Evolutionary conservation across 192 early-diverging fungal species (phyloP).

Genomic region (Gorgonomyces haynaldii): DNA sequence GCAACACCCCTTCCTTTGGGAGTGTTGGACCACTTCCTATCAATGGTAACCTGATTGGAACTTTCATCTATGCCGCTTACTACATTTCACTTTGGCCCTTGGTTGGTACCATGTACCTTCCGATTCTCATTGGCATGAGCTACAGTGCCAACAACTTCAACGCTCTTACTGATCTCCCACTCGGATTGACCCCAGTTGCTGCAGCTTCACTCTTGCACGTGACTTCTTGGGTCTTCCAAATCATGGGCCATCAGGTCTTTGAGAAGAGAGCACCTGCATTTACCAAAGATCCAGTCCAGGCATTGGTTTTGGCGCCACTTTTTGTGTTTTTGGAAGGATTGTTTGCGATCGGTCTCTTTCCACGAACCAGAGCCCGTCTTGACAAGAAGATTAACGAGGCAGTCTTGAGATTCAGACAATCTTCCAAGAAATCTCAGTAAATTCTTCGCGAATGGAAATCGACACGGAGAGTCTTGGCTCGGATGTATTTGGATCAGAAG

Average conservation of each 20-base stretch:
- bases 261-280: conserved; percentile 83
- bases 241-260: conserved; percentile 24
- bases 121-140: conserved; percentile 29
- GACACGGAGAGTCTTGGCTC: too few species aligned
- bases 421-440: conserved; percentile 10
- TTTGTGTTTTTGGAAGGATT: conserved; percentile 85
- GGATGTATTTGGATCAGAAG: conserved; percentile 5
- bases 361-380: conserved; percentile 50
- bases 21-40: conserved; percentile 18
- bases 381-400: conserved; percentile 40
- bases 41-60: conserved; percentile 39
- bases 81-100: conserved; percentile 51
- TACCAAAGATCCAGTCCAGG: conserved; percentile 76
- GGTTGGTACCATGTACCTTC: conserved; percentile 15
- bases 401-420: conserved; percentile 32
- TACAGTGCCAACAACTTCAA: conserved; percentile 57
- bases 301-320: conserved; percentile 84
- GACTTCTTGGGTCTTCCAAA: conserved; percentile 75
- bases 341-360: conserved; percentile 72
- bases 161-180: background rate
- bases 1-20: conserved; percentile 23
- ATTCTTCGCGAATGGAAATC: conserved; percentile 4
- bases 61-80: conserved; percentile 54
- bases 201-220: conserved; percentile 52
- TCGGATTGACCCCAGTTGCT: conserved; percentile 13